These are phyloP conservation scores for Mycena belliarum DNA, from an alignment of 768 basidiomycete species.

Conservation along the genomic window DNA sequence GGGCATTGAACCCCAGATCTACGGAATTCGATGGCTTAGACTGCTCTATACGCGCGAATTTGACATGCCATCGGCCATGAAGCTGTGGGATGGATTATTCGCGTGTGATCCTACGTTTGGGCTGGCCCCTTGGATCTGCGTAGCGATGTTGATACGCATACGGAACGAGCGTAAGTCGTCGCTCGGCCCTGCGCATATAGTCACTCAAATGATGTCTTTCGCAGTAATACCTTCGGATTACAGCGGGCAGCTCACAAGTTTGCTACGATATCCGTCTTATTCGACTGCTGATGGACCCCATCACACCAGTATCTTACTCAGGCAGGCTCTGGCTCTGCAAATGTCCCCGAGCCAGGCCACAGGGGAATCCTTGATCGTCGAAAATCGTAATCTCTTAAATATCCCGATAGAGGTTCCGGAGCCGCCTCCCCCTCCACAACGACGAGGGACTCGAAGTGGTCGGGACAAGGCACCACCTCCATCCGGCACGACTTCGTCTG, in stretches of 20 bases:
- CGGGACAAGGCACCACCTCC: slow-evolving; percentile 31
- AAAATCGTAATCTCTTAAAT: slow-evolving; percentile 78
- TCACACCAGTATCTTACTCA: slow-evolving; percentile 70
- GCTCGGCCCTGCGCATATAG: neutral
- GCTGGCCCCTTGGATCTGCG: slow-evolving; percentile 83
- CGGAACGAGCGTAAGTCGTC: slow-evolving; percentile 77
- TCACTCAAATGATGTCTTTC: slow-evolving; percentile 8
- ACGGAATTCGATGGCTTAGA: slow-evolving; percentile 95
- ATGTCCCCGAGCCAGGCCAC: slow-evolving; percentile 72
- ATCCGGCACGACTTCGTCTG: slow-evolving; percentile 22
- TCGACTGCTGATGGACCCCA: slow-evolving; percentile 44
- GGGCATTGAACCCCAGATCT: slow-evolving; percentile 94
- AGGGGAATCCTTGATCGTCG: slow-evolving; percentile 76
- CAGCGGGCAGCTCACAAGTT: slow-evolving; percentile 75
- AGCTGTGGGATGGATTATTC: slow-evolving; percentile 95
- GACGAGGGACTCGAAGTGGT: slow-evolving; percentile 35
- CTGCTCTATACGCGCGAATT: slow-evolving; percentile 94
- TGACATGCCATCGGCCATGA: slow-evolving; percentile 74
- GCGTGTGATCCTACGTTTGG: slow-evolving; percentile 81
- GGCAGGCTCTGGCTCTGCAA: slow-evolving; percentile 81
- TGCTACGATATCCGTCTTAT: slow-evolving; percentile 83
- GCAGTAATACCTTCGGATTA: slow-evolving; percentile 88
- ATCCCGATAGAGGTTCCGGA: slow-evolving; percentile 70
- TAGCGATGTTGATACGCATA: slow-evolving; percentile 94
- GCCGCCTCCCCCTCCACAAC: slow-evolving; percentile 36